Evolutionary conservation across 2,329 filamentous ascomycete genomes (phyloP), one percentile per base, ranked within the genome.

Genomic region (Fusarium denticulatum): DNA sequence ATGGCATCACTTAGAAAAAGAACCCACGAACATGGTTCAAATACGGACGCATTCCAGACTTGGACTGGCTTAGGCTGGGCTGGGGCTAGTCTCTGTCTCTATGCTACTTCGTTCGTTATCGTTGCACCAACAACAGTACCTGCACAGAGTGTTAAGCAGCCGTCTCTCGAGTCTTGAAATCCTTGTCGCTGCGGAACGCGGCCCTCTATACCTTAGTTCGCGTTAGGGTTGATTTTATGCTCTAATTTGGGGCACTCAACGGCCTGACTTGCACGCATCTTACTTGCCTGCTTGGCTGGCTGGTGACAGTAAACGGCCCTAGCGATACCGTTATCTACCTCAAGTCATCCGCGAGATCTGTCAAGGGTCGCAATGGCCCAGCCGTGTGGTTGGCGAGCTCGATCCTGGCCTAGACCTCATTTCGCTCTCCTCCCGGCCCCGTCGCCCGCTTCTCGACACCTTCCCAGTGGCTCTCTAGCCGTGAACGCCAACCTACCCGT

Each of bases 371-470:
- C 75, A 65, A 75, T 75, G 71, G 76, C 76, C 76, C 76, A 67
- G 75, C 71, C 69, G 71, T 71, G 49, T 73, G 76, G 76, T 78
- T 78, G 73, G 75, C 69, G 69, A 78, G 72, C 73, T 57, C 52
- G 62, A 75, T 69, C 76, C 71, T 76, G 59, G 72, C 65, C 75
- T 64, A 70, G 57, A 66, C 69, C 72, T 78, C 76, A 78, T 78
- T 78, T 78, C 76, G 76, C 69, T 78, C 75, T 76, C 71, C 63
- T 75, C 64, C 70, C 76, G 76, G 74, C 76, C 74, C 76, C 76
- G 65, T 78, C 71, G 75, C 71, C 76, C 76, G 75, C 76, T 77
- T 64, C 74, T 76, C 74, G 73, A 78, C 73, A 75, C 76, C 69
- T 77, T 75, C 69, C 74, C 67, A 75, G 69, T 78, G 69, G 67